phyloP scores from a whole-genome alignment of 495 filamentous ascomycete genomes.

The Endocarpon pusillum region DNA sequence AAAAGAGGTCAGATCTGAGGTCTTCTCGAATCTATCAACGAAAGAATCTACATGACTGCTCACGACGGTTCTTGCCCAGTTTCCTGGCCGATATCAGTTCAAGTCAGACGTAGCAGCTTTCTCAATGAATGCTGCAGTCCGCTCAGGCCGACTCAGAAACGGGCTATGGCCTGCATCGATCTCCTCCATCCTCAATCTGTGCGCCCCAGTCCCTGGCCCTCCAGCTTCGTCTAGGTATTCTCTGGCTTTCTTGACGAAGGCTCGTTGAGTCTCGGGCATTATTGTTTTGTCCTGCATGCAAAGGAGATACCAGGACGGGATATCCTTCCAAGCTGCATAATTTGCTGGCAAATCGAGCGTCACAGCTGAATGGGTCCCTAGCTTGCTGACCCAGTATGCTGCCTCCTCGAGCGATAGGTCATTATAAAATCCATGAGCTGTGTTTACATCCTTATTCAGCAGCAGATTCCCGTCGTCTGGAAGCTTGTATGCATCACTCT shows the following conservation, averaged over 20 bases:
- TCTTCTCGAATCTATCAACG: too few relatives aligned
- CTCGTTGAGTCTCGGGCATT: slow-evolving; percentile 18
- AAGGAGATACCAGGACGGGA: slow-evolving; percentile 30
- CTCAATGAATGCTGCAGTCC: slow-evolving; percentile 7
- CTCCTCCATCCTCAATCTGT: slow-evolving; percentile 9
- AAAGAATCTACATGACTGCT: too few relatives aligned
- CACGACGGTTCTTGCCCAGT: too few relatives aligned
- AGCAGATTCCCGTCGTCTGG: not conserved
- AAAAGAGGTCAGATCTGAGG: too few relatives aligned
- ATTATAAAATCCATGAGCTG: slow-evolving; percentile 4
- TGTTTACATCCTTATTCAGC: not conserved
- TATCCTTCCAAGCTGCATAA: slow-evolving; percentile 27
- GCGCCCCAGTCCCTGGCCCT: not conserved
- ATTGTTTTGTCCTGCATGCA: slow-evolving; percentile 28
- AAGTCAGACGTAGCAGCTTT: too few relatives aligned
- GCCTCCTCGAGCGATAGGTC: slow-evolving; percentile 7
- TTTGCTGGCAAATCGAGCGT: slow-evolving; percentile 14
- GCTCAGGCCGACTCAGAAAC: slow-evolving; percentile 12
- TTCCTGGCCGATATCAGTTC: too few relatives aligned
- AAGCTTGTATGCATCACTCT: slow-evolving; percentile 2
- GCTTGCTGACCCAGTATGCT: not conserved
- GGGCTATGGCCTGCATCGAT: slow-evolving; percentile 19
- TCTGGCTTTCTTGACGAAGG: slow-evolving; percentile 15
- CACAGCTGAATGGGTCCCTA: slow-evolving; percentile 9
- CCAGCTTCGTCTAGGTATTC: slow-evolving; percentile 1